phyloP scores from a whole-genome alignment of 2,329 filamentous ascomycete genomes.

The Cladophialophora bantiana region DNA sequence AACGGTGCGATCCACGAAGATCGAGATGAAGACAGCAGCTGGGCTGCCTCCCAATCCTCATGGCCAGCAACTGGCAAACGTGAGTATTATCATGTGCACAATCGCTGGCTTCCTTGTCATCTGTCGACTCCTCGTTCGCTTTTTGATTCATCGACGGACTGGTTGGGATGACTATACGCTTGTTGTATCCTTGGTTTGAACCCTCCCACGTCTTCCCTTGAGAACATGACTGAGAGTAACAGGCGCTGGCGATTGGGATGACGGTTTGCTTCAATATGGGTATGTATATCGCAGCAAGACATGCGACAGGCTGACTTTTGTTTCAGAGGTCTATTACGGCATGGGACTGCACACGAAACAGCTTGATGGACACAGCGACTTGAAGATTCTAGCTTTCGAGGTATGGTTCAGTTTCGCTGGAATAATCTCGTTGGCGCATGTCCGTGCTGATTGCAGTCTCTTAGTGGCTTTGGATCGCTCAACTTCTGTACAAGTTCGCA shows the following conservation, averaged over 20 bases:
- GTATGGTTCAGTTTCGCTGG: neutral
- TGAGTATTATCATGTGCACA: slow-evolving; percentile 23
- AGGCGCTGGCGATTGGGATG: slow-evolving; percentile 26
- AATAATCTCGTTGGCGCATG: neutral
- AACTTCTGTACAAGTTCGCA: slow-evolving; percentile 42
- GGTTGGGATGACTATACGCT: slow-evolving; percentile 24
- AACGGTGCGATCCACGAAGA: neutral
- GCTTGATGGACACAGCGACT: neutral
- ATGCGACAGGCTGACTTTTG: neutral
- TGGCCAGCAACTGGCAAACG: slow-evolving; percentile 19
- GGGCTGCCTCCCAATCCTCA: slow-evolving; percentile 21
- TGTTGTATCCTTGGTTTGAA: slow-evolving; percentile 13
- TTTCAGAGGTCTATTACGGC: slow-evolving; percentile 12
- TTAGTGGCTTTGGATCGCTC: slow-evolving; percentile 37
- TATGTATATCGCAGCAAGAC: neutral
- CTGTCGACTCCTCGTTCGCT: slow-evolving; percentile 13
- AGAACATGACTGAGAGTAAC: neutral
- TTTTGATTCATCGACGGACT: slow-evolving; percentile 14
- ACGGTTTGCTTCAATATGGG: slow-evolving; percentile 22
- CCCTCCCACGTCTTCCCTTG: neutral
- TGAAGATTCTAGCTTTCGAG: slow-evolving; percentile 15
- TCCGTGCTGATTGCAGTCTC: neutral
- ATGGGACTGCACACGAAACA: slow-evolving; percentile 24
- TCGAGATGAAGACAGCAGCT: slow-evolving; percentile 7
- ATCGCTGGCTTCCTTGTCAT: slow-evolving; percentile 13